phyloP scores from a whole-genome alignment of 805 yeast genomes.

The Monosporozyma solicola region DNA sequence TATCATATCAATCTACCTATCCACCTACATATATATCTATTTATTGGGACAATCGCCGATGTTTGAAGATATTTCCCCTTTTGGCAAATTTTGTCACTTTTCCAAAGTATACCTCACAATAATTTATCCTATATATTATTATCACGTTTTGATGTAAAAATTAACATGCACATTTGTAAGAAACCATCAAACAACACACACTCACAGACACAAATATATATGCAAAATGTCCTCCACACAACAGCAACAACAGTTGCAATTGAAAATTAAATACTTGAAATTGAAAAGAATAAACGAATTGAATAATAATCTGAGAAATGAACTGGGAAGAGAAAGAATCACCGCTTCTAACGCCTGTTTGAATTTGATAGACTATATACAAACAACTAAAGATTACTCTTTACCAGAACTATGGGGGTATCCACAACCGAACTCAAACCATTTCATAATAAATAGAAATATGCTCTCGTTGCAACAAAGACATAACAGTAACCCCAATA shows the following conservation, averaged over 20 bases:
- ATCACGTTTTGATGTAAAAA: background rate
- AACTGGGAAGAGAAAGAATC: slow-evolving; percentile 47
- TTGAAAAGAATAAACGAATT: slow-evolving; percentile 52
- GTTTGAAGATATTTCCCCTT: background rate
- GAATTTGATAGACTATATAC: slow-evolving; percentile 33
- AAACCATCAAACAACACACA: background rate
- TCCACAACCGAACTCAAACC: slow-evolving; percentile 32
- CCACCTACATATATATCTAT: too few species aligned
- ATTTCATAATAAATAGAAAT: slow-evolving; percentile 24
- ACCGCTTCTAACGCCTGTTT: slow-evolving; percentile 56
- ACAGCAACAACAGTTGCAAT: slow-evolving; percentile 22
- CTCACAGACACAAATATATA: background rate
- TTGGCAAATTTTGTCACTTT: background rate
- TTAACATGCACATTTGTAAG: background rate
- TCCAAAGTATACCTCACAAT: background rate
- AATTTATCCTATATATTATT: too few species aligned
- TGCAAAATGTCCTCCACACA: slow-evolving; percentile 3
- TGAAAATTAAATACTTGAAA: slow-evolving; percentile 46
- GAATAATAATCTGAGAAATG: slow-evolving; percentile 43
- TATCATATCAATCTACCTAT: too few species aligned
- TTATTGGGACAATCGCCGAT: too few species aligned
- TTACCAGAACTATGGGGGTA: slow-evolving; percentile 36
- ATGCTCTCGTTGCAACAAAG: background rate
- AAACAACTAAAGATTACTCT: slow-evolving; percentile 30
- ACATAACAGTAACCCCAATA: background rate